Evolutionary conservation across 192 early-diverging fungal species (phyloP), one percentile per base, ranked within the genome.

Genomic region (Coemansia sp.): DNA sequence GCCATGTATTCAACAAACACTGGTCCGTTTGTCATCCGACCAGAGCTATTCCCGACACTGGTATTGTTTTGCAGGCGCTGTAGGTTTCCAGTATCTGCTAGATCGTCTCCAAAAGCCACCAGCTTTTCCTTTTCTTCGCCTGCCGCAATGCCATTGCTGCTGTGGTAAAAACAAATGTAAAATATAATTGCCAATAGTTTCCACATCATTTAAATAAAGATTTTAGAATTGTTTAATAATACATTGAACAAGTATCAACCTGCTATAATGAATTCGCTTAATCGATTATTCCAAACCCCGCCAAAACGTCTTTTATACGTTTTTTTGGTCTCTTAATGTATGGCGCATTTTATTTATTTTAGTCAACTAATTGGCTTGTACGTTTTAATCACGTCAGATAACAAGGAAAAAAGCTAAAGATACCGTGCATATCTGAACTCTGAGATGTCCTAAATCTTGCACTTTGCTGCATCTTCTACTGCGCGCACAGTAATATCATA

Each of bases 1-100:
- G 70, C 70, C 70, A 72, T 72, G 48, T 72, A 72, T n/a, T 72
- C 70, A 25, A 22, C 64, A 52, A 72, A 72, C 38, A 60, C 55
- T 2, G 70, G 70, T 2, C 70, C 70, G 29, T 72, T 72, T 10
- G 70, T 72, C 33, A 72, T 22, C 7, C 70, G 59, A 0, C 70
- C 70, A 0, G 61, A 58, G 20, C 45, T 57, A 22, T 72, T 66
- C 30, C 70, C 70, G 5, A 72, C 66, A 7, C 28, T 63, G 60
- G 64, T 72, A 32, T 72, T 56, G 60, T 66, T 72, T 11, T 51
- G 29, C 25, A 62, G 48, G 32, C 57, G 58, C 22, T 55, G 70
- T 17, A 72, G 54, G 29, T 72, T 72, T 0, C 70, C 70, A 6
- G 70, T 66, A 55, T 72, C 70, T 3, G 64, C 64, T 6, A 66